Evolutionary conservation across 768 basidiomycete genomes (phyloP).

Genomic region (Panaeolus papilionaceus): DNA sequence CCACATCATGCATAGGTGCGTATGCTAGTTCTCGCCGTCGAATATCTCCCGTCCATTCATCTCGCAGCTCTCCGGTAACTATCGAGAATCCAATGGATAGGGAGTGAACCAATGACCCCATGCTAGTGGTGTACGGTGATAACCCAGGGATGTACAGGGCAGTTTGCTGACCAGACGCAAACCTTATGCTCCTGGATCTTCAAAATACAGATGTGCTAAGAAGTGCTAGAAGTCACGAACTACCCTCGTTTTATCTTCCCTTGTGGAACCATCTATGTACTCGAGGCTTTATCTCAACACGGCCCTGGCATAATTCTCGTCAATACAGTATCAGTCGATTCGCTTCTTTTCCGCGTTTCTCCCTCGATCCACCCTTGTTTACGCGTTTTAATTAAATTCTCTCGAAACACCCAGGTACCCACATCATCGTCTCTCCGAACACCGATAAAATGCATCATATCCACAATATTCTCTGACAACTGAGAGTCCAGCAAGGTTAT

Average conservation of each 20-base stretch:
- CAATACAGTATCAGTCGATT: not conserved
- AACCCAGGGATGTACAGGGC: not conserved
- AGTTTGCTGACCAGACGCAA: not conserved
- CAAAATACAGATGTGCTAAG: not conserved
- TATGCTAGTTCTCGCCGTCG: not conserved
- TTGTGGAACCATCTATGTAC: not conserved
- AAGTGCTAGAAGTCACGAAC: not conserved
- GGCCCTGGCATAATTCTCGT: not conserved
- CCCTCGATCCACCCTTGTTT: not conserved
- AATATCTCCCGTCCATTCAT: not conserved
- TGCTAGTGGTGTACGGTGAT: not conserved
- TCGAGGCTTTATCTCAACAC: not conserved
- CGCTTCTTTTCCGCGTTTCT: not conserved
- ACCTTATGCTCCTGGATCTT: not conserved
- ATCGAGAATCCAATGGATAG: not conserved
- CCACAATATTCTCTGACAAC: not conserved
- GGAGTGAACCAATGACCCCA: not conserved
- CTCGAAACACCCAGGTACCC: conserved; percentile 2
- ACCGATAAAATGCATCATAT: not conserved
- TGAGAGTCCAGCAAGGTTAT: not conserved
- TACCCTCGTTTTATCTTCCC: not conserved
- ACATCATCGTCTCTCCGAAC: not conserved
- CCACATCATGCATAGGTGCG: conserved; percentile 5
- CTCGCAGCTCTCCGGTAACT: not conserved
- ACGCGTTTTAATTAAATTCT: not conserved